Conservation (phyloP, 2,329 filamentous ascomycete species). For the Chaetomium sp. region DNA sequence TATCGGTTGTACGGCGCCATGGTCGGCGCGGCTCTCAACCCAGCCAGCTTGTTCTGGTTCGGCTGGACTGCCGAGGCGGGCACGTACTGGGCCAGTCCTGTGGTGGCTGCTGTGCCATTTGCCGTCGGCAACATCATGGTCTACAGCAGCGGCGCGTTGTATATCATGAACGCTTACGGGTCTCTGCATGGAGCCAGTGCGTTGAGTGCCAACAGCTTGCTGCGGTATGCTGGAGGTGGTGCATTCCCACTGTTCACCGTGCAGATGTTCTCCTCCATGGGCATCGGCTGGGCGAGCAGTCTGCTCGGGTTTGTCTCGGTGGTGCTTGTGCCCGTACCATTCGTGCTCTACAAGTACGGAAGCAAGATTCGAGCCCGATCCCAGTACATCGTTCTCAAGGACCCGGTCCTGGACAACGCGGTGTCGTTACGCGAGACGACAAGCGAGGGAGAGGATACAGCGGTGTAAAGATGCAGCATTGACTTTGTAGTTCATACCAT, state of each 20-base stretch:
- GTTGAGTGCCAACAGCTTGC: slow-evolving; percentile 6
- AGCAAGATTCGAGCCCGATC: slow-evolving; percentile 3
- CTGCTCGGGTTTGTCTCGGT: slow-evolving; percentile 8
- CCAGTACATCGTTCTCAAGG: slow-evolving; percentile 4
- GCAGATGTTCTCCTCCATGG: slow-evolving; percentile 8
- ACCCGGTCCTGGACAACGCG: not conserved
- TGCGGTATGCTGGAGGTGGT: slow-evolving; percentile 7
- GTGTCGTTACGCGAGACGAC: no score
- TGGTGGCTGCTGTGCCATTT: slow-evolving; percentile 9
- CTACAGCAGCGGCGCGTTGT: slow-evolving; percentile 5
- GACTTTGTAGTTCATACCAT: no score
- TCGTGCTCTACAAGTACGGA: slow-evolving; percentile 11
- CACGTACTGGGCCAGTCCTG: slow-evolving; percentile 1
- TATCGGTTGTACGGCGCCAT: slow-evolving; percentile 10
- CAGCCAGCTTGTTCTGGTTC: slow-evolving; percentile 11
- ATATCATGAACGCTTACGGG: slow-evolving; percentile 11
- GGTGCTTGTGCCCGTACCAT: slow-evolving; percentile 9
- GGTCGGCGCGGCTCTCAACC: slow-evolving; percentile 9
- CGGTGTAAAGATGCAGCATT: no score
- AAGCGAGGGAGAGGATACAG: no score
- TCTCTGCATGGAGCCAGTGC: slow-evolving; percentile 8
- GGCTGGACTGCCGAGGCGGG: slow-evolving; percentile 9
- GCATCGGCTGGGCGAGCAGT: slow-evolving; percentile 9
- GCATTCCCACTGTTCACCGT: slow-evolving; percentile 9
- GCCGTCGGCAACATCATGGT: slow-evolving; percentile 10